These are phyloP conservation scores for Peronospora destructor DNA, from an alignment of 352 stramenopile species.

Conservation along the genomic window DNA sequence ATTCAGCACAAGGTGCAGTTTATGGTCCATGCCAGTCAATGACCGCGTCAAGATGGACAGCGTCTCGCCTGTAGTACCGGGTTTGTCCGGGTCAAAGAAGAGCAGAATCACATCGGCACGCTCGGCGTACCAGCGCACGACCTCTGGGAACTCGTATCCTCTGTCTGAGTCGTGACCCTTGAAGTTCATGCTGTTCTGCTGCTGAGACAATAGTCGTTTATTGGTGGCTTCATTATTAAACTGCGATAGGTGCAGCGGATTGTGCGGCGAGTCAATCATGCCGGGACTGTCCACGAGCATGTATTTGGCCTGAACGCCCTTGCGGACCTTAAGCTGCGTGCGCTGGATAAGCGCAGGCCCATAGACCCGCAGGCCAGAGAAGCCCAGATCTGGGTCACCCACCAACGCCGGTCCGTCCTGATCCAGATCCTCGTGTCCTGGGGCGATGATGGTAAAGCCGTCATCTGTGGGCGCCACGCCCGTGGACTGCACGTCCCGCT, in stretches of 20 bases:
- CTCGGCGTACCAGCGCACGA: slow-evolving; percentile 97
- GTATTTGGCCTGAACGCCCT: slow-evolving; percentile 90
- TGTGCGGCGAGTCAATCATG: slow-evolving; percentile 98
- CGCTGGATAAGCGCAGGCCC: slow-evolving; percentile 97
- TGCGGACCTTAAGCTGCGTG: slow-evolving; percentile 96
- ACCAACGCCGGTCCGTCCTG: slow-evolving; percentile 93
- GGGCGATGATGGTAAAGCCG: slow-evolving; percentile 98
- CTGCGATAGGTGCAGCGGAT: slow-evolving; percentile 38
- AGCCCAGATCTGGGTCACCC: slow-evolving; percentile 97
- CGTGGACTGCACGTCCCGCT: slow-evolving; percentile 93
- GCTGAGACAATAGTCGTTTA: slow-evolving; percentile 27
- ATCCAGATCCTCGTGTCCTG: slow-evolving; percentile 92
- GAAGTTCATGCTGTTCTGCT: slow-evolving; percentile 28
- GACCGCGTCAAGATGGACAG: slow-evolving; percentile 96
- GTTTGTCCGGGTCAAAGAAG: slow-evolving; percentile 99
- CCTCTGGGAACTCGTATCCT: slow-evolving; percentile 97
- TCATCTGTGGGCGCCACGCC: slow-evolving; percentile 99
- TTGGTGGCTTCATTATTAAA: slow-evolving; percentile 37
- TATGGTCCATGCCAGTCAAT: slow-evolving; percentile 97
- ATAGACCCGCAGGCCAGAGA: slow-evolving; percentile 92
- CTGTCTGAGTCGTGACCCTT: slow-evolving; percentile 63
- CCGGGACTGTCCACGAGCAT: slow-evolving; percentile 98
- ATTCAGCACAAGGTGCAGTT: slow-evolving; percentile 99
- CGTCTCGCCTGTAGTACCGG: slow-evolving; percentile 98
- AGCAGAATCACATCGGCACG: slow-evolving; percentile 98